Base-by-base conservation (phyloP, 768 basidiomycete genomes). In the Tephrocybe rancida region DNA sequence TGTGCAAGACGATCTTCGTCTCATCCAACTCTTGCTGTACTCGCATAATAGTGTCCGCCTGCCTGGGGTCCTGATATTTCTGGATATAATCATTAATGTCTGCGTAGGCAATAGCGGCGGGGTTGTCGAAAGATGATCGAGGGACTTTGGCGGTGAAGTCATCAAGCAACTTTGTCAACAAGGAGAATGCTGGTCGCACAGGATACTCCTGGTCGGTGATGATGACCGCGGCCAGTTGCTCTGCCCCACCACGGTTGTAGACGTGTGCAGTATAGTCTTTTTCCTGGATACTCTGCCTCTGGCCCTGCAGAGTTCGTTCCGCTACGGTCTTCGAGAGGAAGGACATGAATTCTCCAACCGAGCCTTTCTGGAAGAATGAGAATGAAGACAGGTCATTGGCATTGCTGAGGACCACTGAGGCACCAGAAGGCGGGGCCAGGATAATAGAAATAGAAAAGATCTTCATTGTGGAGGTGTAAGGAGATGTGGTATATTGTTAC, bases 1-100 rank as follows among this genome's bases (percentile, higher is more conserved):
- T 98, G 79, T 98, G 97, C 95, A 99, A 74, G 42, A 98, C 85
- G 61, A 99, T 96, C 88, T 99, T 99, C 3, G 97, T 98, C 76
- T 99, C 97, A 68, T 99, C 97, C 48, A 99, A 73, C 68, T 99
- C 97, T 66, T 94, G 90, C 70, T 99, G 97, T 10, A 99, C 97
- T 59, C 88, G 84, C 95, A 98, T 96, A 66, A 99, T 98, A n/a
- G 92, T 88, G 74, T 99, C 96, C 5, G 96, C 96, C 73, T 98
- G 94, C 59, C 86, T 82, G 9, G 96, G 96, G 71, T 99, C 96
- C 73, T 99, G 96, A 68, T 97, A 98, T 72, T 94, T 96, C 67
- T 84, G 76, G 38, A 98, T 72, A 68, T 94, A 98, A 5, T 76
- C 79, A 41, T 83, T 77, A 65, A 89, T 82, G 63, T 84, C 87